These are phyloP conservation scores for Podaxis sp. DNA, from an alignment of 768 basidiomycete species.

Conservation along the genomic window DNA sequence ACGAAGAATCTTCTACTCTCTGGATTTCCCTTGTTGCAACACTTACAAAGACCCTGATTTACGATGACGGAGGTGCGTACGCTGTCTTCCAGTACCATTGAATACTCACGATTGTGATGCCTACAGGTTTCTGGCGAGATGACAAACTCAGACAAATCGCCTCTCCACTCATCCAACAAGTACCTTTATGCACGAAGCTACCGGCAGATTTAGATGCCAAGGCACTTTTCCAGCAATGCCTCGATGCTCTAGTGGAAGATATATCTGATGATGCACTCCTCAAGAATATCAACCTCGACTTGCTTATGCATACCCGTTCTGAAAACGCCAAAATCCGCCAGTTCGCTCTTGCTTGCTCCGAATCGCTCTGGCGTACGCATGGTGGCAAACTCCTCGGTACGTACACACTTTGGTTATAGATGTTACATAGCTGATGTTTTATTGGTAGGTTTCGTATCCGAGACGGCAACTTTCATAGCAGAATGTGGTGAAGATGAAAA, in stretches of 20 bases:
- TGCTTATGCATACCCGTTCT: constrained; percentile 88
- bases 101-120: not conserved
- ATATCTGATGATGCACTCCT: constrained; percentile 61
- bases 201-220: constrained; percentile 35
- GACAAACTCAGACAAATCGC: constrained; percentile 69
- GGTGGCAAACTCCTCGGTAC: constrained; percentile 74
- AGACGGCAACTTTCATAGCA: constrained; percentile 83
- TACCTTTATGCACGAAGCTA: constrained; percentile 47
- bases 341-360: constrained; percentile 65
- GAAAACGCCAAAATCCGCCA: constrained; percentile 73
- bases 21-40: constrained; percentile 66
- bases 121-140: constrained; percentile 87
- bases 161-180: constrained; percentile 62
- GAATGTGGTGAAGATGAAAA: constrained; percentile 91
- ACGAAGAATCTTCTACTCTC: constrained; percentile 39
- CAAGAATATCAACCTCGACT: constrained; percentile 77
- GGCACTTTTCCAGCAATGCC: constrained; percentile 45
- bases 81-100: not conserved
- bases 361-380: constrained; percentile 74
- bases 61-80: constrained; percentile 78
- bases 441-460: constrained; percentile 65
- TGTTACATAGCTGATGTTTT: constrained; percentile 7
- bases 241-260: constrained; percentile 54
- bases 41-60: constrained; percentile 66
- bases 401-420: constrained; percentile 1